These are phyloP conservation scores for Pleurozium schreberi DNA, from an alignment of 225 moss, liverwort and hornwort genomes.

Conservation along the genomic window DNA sequence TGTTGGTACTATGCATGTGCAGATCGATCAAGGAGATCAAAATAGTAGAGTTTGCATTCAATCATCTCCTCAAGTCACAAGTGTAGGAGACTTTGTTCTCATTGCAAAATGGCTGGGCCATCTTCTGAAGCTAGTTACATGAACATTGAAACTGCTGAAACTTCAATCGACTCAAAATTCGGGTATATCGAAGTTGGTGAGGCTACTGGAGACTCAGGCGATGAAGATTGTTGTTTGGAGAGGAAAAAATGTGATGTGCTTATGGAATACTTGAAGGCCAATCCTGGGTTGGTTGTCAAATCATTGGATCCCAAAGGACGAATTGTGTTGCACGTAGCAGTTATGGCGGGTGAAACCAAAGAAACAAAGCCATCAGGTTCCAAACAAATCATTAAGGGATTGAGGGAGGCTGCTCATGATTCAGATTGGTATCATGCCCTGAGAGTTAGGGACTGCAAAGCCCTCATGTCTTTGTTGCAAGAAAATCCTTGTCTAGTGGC, in stretches of 20 bases:
- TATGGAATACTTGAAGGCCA: not conserved
- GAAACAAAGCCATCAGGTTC: not conserved
- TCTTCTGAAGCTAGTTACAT: not conserved
- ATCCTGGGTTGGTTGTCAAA: not conserved
- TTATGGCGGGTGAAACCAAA: not conserved
- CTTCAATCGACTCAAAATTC: not conserved
- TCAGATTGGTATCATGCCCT: not conserved
- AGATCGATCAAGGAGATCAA: not conserved
- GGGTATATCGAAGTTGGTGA: no score
- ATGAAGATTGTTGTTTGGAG: not conserved
- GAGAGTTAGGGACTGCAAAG: not conserved
- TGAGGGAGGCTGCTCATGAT: not conserved
- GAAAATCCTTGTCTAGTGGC: not conserved
- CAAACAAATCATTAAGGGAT: not conserved
- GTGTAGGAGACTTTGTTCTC: not conserved
- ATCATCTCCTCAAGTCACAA: not conserved
- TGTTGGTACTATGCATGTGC: not conserved
- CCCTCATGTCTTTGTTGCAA: not conserved
- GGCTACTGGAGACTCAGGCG: not conserved
- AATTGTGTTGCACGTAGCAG: not conserved
- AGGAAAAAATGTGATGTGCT: not conserved
- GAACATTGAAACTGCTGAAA: not conserved
- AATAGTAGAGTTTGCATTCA: not conserved
- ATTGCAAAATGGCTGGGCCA: not conserved
- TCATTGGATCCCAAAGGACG: not conserved